A percentile compares a stretch with the other conserved stretches of the same genome.
Conservation (phyloP, 2,329 filamentous ascomycete species). For the Trichoderma cornu-damae region DNA sequence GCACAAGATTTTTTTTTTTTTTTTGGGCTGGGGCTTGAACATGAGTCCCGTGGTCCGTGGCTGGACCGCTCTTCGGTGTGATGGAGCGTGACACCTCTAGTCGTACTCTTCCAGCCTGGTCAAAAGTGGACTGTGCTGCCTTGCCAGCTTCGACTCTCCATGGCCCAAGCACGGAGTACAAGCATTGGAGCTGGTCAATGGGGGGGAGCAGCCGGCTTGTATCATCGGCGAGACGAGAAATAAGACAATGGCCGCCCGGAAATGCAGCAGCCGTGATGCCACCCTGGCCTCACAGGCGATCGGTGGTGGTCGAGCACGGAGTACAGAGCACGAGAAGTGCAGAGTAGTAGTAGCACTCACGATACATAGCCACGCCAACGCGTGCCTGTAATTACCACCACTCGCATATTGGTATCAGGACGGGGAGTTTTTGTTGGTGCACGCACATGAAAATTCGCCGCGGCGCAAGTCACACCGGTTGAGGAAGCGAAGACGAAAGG, state of each 20-base stretch:
- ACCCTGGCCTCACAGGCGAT: neutral
- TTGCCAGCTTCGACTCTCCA: neutral
- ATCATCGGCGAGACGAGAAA: slow-evolving; percentile 2
- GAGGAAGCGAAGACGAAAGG: slow-evolving; percentile 1
- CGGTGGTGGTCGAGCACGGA: neutral
- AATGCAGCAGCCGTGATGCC: neutral
- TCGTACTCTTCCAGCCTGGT: neutral
- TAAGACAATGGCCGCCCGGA: neutral
- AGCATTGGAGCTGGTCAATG: neutral
- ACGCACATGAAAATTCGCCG: slow-evolving; percentile 12
- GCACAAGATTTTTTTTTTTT: neutral
- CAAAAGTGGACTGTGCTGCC: slow-evolving; percentile 4
- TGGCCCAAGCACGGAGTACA: slow-evolving; percentile 1
- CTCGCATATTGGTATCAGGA: slow-evolving; percentile 8
- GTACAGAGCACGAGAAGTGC: neutral
- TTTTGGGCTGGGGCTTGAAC: neutral
- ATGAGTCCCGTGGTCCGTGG: neutral
- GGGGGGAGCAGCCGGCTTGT: neutral
- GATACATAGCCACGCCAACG: slow-evolving; percentile 3
- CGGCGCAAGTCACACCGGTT: slow-evolving; percentile 6
- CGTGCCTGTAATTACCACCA: neutral
- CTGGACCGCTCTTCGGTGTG: neutral
- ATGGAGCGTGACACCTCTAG: neutral
- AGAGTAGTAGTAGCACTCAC: neutral
- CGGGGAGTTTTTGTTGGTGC: slow-evolving; percentile 6